Evolutionary conservation across 495 filamentous ascomycete species (phyloP).

Genomic region (Pyrenula aspistea): DNA sequence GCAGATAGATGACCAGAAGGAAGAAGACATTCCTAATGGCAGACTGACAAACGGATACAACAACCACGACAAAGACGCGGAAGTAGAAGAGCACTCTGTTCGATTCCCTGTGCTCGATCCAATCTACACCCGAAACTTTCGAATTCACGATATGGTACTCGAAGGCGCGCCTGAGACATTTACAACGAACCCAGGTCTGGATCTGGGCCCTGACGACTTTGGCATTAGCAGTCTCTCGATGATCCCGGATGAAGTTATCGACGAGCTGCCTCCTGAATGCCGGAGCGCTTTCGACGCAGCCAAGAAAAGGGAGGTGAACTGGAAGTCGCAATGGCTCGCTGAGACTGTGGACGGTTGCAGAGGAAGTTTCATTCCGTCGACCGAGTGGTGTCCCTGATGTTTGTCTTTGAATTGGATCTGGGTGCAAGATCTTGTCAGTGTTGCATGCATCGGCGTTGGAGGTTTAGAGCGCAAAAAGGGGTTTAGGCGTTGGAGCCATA

Average conservation of each 20-base stretch:
- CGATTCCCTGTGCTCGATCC: constrained; percentile 54
- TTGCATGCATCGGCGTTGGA: neutral
- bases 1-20: constrained; percentile 24
- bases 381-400: neutral
- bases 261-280: constrained; percentile 59
- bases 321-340: constrained; percentile 60
- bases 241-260: constrained; percentile 46
- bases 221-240: constrained; percentile 55
- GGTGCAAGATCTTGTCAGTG: no score
- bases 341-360: constrained; percentile 41
- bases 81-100: constrained; percentile 6
- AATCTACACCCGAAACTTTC: constrained; percentile 58
- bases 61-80: constrained; percentile 9
- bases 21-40: constrained; percentile 25
- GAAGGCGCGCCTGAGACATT: constrained; percentile 46
- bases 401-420: neutral
- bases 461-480: neutral
- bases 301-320: constrained; percentile 45
- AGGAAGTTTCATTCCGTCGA: neutral
- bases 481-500: neutral
- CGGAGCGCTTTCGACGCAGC: constrained; percentile 55
- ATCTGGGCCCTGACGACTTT: constrained; percentile 43
- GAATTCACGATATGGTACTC: constrained; percentile 59
- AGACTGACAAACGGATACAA: constrained; percentile 20
- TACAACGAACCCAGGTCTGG: constrained; percentile 52